Evolutionary conservation across 2,329 filamentous ascomycete species (phyloP).

Genomic region (Sporothrix inflata): DNA sequence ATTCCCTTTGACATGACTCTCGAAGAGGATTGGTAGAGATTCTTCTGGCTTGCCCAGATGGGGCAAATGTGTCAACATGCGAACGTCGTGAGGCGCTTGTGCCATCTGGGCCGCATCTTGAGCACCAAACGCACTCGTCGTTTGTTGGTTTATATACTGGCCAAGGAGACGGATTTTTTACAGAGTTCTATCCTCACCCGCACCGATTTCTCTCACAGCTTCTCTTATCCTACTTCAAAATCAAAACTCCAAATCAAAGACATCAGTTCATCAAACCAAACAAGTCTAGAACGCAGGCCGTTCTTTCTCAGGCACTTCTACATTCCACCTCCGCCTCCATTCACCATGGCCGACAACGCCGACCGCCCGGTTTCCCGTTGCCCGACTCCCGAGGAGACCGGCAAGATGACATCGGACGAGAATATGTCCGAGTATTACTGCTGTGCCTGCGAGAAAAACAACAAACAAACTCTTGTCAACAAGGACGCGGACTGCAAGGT

Average conservation of each 20-base stretch:
- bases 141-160: not conserved
- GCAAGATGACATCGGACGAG: not conserved
- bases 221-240: not conserved
- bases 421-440: not conserved
- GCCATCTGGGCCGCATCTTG: not conserved
- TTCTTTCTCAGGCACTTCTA: not conserved
- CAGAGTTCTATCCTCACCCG: not conserved
- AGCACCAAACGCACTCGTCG: not conserved
- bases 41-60: not conserved
- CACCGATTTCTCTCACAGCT: not conserved
- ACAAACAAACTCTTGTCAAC: not conserved
- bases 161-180: not conserved
- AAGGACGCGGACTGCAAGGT: not conserved
- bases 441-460: not conserved
- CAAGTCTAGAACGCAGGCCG: not conserved
- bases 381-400: not conserved
- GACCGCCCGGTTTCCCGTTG: not conserved
- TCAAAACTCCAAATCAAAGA: not conserved
- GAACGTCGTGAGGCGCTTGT: not conserved
- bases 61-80: not conserved
- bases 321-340: not conserved
- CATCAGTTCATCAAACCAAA: not conserved
- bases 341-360: not conserved
- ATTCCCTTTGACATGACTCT: not conserved
- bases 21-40: not conserved